Evolutionary conservation across 352 stramenopile species (phyloP).

Genomic region (Globisporangium polare): DNA sequence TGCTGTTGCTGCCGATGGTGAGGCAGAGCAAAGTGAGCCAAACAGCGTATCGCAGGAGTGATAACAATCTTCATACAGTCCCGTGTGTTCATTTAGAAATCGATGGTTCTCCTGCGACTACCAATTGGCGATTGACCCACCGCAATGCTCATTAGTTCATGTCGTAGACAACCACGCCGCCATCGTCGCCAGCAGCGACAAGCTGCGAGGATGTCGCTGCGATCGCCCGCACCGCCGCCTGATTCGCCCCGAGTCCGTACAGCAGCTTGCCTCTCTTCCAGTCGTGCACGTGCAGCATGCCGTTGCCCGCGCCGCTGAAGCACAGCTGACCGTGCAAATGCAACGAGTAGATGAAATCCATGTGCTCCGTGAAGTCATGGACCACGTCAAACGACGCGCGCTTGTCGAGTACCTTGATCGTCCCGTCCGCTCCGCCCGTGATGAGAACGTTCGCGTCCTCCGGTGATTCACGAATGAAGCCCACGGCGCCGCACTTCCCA

Average conservation of each 20-base stretch:
- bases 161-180: conserved; percentile 75
- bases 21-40: not conserved
- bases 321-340: conserved; percentile 59
- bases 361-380: conserved; percentile 67
- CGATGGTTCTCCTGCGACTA: not conserved
- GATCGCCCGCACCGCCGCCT: conserved; percentile 73
- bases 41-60: conserved; percentile 8
- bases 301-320: conserved; percentile 79
- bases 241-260: conserved; percentile 83
- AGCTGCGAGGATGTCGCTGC: conserved; percentile 41
- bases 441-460: conserved; percentile 52
- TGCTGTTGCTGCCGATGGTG: not conserved
- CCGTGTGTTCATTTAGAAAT: not conserved
- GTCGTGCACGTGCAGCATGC: conserved; percentile 84
- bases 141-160: conserved; percentile 34
- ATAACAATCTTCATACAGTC: not conserved
- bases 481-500: conserved; percentile 65
- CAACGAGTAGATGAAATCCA: conserved; percentile 88
- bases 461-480: conserved; percentile 47
- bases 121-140: not conserved
- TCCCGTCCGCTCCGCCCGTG: conserved; percentile 70
- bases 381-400: conserved; percentile 40
- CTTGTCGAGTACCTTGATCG: conserved; percentile 76
- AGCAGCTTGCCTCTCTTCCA: conserved; percentile 59
- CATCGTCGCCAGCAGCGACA: conserved; percentile 78